Base-by-base conservation (phyloP, 2,329 filamentous ascomycete genomes). In the Penicillium hesseltinei region DNA sequence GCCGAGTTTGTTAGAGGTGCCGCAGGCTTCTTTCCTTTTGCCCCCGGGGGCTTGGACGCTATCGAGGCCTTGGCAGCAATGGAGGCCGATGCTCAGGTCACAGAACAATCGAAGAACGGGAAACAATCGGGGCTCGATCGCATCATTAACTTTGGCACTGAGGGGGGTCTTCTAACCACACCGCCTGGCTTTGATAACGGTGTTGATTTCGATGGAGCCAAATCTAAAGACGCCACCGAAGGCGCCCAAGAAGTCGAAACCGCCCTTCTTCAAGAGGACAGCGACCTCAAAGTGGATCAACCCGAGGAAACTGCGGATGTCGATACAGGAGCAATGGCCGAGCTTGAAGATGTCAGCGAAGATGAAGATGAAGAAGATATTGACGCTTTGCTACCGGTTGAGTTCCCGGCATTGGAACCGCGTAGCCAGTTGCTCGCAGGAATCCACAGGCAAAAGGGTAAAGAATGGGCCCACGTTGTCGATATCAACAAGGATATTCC, bases 401-500 rank as follows among this genome's bases (percentile, higher is more conserved):
- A 99, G 70, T 99, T 97, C 67, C 92, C 94, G 1, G 90, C 95
- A 13, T 75, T 99, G 7, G 90, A 95, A 64, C 91, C 94, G 10
- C 90, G 88, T 69, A 87, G 88, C n/a, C 83, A 86, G 23, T 84
- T 97, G 31, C 83, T 89, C 21, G 80, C 88, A 51, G 87, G 89
- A 9, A 85, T 86, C 59, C 81, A 87, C 59, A 90, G 88, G 69
- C 90, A 89, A 68, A 86, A 86, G 39, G 89, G 90, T 7, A 88
- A 85, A 67, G 91, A 97, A 77, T 99, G 94, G 93, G 94, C 94
- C 51, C 94, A 99, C 76, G 96, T 99, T 87, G 93, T 99, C 2
- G 93, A 99, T 72, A 88, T 97, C 66, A 92, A 93, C 68, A 86
- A 91, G 58, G 90, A 93, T 51, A 95, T 97, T 68, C 82, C 90